Percentiles rank a stretch among this genome's conserved stretches.
Evolutionary conservation across 2,329 filamentous ascomycete genomes (phyloP).

Genomic region (Blastomyces percursus): DNA sequence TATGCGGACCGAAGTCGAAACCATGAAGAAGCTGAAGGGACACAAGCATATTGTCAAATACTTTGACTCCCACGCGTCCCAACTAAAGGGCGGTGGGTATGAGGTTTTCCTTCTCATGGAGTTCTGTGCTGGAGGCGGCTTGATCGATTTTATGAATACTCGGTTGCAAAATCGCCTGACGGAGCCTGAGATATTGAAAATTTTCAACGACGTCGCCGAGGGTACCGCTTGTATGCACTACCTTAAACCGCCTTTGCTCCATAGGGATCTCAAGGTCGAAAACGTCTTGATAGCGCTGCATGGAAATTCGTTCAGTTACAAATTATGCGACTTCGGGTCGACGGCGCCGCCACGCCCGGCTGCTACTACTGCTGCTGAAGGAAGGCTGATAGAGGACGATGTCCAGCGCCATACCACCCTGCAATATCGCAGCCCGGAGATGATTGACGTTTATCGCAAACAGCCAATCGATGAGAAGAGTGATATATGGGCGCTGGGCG

Average conservation of each 20-base stretch:
- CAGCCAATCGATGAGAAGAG: slow-evolving; percentile 97
- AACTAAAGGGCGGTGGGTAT: slow-evolving; percentile 83
- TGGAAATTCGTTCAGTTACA: slow-evolving; percentile 64
- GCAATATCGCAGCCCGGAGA: slow-evolving; percentile 95
- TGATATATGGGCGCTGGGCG: slow-evolving; percentile 94
- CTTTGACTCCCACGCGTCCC: slow-evolving; percentile 94
- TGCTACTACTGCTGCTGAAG: slow-evolving; percentile 76
- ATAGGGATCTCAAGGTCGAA: slow-evolving; percentile 94
- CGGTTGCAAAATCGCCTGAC: slow-evolving; percentile 90
- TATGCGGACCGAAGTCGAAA: slow-evolving; percentile 98
- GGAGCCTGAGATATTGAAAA: slow-evolving; percentile 93
- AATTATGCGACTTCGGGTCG: slow-evolving; percentile 96
- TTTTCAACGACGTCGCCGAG: slow-evolving; percentile 91
- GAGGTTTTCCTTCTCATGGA: slow-evolving; percentile 99
- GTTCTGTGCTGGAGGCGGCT: slow-evolving; percentile 82
- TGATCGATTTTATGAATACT: slow-evolving; percentile 99
- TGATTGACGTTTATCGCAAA: slow-evolving; percentile 96
- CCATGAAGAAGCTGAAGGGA: slow-evolving; percentile 98
- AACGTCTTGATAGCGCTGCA: slow-evolving; percentile 79
- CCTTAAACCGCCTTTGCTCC: slow-evolving; percentile 80
- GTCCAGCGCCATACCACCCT: slow-evolving; percentile 94
- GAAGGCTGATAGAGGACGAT: slow-evolving; percentile 87
- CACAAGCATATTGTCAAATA: slow-evolving; percentile 95
- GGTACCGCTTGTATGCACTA: slow-evolving; percentile 99
- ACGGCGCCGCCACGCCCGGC: slow-evolving; percentile 73